These are phyloP conservation scores for Amaranthus cruentus DNA, from an alignment of 148 eudicot genomes.

Conservation along the genomic window DNA sequence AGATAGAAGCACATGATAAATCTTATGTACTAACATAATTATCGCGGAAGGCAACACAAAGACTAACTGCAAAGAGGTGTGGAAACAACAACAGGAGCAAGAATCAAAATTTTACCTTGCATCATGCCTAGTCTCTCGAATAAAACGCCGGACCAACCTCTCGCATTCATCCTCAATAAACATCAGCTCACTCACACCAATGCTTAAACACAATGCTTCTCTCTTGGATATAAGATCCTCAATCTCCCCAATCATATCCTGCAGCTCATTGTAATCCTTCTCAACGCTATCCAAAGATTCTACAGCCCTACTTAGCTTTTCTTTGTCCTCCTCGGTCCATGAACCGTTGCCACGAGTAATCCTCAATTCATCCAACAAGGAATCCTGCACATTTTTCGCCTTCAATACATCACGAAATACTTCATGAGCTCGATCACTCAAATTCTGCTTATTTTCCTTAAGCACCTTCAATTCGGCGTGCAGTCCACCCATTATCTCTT, in stretches of 20 bases:
- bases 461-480: slow-evolving; percentile 43
- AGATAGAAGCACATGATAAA: no score
- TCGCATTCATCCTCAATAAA: slow-evolving; percentile 66
- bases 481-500: slow-evolving; percentile 54
- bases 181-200: slow-evolving; percentile 71
- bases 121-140: slow-evolving; percentile 31
- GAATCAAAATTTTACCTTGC: slow-evolving; percentile 28
- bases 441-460: slow-evolving; percentile 32
- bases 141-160: slow-evolving; percentile 52
- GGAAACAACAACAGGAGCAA: background rate
- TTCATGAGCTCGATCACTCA: slow-evolving; percentile 30
- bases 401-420: slow-evolving; percentile 25
- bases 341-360: background rate
- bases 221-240: slow-evolving; percentile 47
- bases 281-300: slow-evolving; percentile 42
- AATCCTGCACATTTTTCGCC: slow-evolving; percentile 47
- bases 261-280: slow-evolving; percentile 47
- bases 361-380: slow-evolving; percentile 25
- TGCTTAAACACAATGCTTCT: slow-evolving; percentile 57
- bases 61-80: background rate
- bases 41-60: background rate
- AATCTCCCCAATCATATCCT: slow-evolving; percentile 54
- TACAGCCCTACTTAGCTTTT: slow-evolving; percentile 39
- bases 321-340: slow-evolving; percentile 23
- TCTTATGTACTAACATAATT: no score